A percentile compares a stretch with the other conserved stretches of the same genome.
Conservation (phyloP, 345 rosid genomes). For the Camelina laxa region DNA sequence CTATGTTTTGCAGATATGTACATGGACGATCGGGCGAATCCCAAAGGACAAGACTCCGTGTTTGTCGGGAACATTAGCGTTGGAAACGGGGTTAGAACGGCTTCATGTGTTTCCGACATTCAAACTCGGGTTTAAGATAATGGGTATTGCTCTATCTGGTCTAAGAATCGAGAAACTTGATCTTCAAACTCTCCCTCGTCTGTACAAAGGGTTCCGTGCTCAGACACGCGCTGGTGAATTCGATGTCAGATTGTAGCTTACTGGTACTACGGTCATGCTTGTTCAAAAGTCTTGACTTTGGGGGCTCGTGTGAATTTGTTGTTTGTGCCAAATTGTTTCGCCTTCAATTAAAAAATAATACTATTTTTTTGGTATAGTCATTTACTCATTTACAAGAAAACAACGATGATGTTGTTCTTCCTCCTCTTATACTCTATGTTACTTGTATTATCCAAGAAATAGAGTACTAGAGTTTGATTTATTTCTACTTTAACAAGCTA, state of each 20-base stretch:
- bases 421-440: no score
- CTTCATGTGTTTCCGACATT: constrained; percentile 83
- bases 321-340: background rate
- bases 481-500: no score
- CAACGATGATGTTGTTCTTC: no score
- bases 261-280: background rate
- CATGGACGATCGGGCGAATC: constrained; percentile 86
- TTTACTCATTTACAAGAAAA: no score
- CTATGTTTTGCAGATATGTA: constrained; percentile 62
- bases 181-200: constrained; percentile 66
- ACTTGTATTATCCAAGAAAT: no score
- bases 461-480: no score
- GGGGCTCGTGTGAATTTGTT: constrained; percentile 9
- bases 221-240: constrained; percentile 77
- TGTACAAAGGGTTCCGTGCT: constrained; percentile 91
- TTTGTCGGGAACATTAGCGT: constrained; percentile 67
- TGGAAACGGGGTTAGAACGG: constrained; percentile 65
- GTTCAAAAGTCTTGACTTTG: background rate
- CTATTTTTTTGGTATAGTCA: no score
- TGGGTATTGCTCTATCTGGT: constrained; percentile 92
- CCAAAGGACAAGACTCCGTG: constrained; percentile 87
- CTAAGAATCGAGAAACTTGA: constrained; percentile 81
- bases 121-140: constrained; percentile 77
- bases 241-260: constrained; percentile 75
- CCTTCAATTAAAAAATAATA: background rate